These are phyloP conservation scores for Trametes cingulata DNA, from an alignment of 768 basidiomycete species.

Conservation along the genomic window DNA sequence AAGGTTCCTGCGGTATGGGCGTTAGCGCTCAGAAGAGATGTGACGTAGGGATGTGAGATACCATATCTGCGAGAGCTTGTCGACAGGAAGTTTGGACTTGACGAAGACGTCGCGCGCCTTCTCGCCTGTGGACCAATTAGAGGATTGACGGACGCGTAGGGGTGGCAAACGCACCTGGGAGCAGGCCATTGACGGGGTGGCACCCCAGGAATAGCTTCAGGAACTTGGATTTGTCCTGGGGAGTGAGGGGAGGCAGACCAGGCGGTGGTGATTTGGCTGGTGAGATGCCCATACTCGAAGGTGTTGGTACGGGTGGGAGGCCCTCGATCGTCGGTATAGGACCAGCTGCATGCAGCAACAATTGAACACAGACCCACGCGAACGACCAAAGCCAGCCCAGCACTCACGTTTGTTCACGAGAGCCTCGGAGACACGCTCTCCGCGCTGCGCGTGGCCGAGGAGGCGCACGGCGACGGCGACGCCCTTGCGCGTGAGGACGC, in stretches of 20 bases:
- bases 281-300: conserved; percentile 51
- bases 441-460: conserved; percentile 92
- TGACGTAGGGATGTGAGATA: conserved; percentile 37
- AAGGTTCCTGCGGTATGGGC: conserved; percentile 61
- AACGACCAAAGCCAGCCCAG: background rate
- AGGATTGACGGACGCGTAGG: background rate
- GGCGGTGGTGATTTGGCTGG: conserved; percentile 67
- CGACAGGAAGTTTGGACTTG: conserved; percentile 84
- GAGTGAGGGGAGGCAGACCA: conserved; percentile 64
- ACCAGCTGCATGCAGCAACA: conserved; percentile 58
- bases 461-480: conserved; percentile 87
- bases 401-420: conserved; percentile 71
- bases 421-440: conserved; percentile 63
- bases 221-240: conserved; percentile 86
- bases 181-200: conserved; percentile 72
- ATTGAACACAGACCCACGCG: conserved; percentile 10
- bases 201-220: conserved; percentile 71
- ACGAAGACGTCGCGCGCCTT: conserved; percentile 90
- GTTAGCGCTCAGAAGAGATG: background rate
- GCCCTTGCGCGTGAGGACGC: conserved; percentile 85
- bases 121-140: conserved; percentile 53
- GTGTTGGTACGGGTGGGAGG: conserved; percentile 48
- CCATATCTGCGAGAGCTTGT: conserved; percentile 94
- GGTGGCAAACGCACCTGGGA: conserved; percentile 59
- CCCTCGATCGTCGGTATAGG: conserved; percentile 83